A percentile compares a stretch with the other conserved stretches of the same genome.
Evolutionary conservation across 2,329 filamentous ascomycete species (phyloP).

Genomic region (Mollisia scopiformis): DNA sequence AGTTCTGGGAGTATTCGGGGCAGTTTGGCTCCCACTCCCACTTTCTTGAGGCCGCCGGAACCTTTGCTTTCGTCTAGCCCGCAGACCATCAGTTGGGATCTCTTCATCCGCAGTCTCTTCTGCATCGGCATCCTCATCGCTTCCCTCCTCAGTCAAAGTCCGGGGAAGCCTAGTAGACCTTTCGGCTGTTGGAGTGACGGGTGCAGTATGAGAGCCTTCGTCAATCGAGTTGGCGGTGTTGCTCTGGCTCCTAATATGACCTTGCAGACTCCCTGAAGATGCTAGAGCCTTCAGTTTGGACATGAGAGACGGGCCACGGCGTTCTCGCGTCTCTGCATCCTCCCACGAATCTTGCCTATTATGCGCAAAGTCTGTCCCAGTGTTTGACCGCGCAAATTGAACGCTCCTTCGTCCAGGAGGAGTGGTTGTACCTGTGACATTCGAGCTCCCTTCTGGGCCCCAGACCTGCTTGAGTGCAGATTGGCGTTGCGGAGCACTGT

Average conservation of each 20-base stretch:
- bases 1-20: slow-evolving; percentile 63
- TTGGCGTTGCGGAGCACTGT: slow-evolving; percentile 16
- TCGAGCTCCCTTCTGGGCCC: slow-evolving; percentile 9
- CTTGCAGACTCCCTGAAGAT: slow-evolving; percentile 46
- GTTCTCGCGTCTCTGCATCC: slow-evolving; percentile 60
- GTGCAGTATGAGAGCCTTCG: slow-evolving; percentile 42
- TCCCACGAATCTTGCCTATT: slow-evolving; percentile 68
- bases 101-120: slow-evolving; percentile 86
- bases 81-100: slow-evolving; percentile 47
- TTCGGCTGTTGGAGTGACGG: slow-evolving; percentile 51
- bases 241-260: slow-evolving; percentile 49
- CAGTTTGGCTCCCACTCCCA: slow-evolving; percentile 59
- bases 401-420: slow-evolving; percentile 64
- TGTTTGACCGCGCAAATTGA: slow-evolving; percentile 67
- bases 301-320: slow-evolving; percentile 70
- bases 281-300: slow-evolving; percentile 78
- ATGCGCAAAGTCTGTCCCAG: slow-evolving; percentile 49
- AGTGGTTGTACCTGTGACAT: slow-evolving; percentile 31
- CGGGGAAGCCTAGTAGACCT: slow-evolving; percentile 54
- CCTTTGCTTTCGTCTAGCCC: slow-evolving; percentile 66
- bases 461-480: slow-evolving; percentile 24
- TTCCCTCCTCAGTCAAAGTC: slow-evolving; percentile 60
- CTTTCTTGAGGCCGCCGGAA: slow-evolving; percentile 59
- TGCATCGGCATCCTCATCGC: slow-evolving; percentile 78
- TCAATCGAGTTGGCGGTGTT: slow-evolving; percentile 36